phyloP scores from a whole-genome alignment of 1,284 basidiomycete species.

The Puccinia novopanici region DNA sequence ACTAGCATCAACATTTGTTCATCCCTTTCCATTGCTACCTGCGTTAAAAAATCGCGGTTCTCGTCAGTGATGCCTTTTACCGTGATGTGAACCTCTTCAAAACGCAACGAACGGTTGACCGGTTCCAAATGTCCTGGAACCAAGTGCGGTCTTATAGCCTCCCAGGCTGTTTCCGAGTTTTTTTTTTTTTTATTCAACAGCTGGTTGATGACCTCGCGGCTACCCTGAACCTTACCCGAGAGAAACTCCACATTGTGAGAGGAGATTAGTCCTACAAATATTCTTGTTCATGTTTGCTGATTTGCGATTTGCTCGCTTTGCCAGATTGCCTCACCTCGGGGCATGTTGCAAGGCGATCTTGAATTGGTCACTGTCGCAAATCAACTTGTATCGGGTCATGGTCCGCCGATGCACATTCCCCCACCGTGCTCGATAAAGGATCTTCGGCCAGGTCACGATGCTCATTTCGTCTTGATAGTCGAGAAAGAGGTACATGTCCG shows the following conservation, averaged over 20 bases:
- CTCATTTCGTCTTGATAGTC: conserved; percentile 80
- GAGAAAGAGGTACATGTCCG: conserved; percentile 76
- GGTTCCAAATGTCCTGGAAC: no score
- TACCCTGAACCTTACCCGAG: conserved; percentile 71
- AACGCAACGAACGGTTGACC: conserved; percentile 34
- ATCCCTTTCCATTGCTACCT: neutral
- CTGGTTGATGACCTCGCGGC: conserved; percentile 84
- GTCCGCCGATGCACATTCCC: conserved; percentile 22
- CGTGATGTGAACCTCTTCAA: conserved; percentile 40
- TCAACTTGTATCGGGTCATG: conserved; percentile 61
- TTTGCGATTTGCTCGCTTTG: neutral
- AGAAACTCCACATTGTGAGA: conserved; percentile 75
- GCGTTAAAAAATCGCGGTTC: neutral
- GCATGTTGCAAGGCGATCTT: conserved; percentile 73
- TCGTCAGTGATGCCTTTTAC: conserved; percentile 37
- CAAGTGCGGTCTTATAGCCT: no score
- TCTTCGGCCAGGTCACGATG: conserved; percentile 63
- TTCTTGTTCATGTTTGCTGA: neutral
- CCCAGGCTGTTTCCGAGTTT: no score
- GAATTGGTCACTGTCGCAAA: conserved; percentile 67
- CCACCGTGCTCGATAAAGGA: conserved; percentile 17
- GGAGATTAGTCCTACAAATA: conserved; percentile 22
- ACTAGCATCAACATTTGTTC: neutral
- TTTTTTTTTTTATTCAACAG: conserved; percentile 61
- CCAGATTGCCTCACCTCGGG: conserved; percentile 82